Evolutionary conservation across 2,329 filamentous ascomycete genomes (phyloP).

Genomic region (Chaetomium globosum): DNA sequence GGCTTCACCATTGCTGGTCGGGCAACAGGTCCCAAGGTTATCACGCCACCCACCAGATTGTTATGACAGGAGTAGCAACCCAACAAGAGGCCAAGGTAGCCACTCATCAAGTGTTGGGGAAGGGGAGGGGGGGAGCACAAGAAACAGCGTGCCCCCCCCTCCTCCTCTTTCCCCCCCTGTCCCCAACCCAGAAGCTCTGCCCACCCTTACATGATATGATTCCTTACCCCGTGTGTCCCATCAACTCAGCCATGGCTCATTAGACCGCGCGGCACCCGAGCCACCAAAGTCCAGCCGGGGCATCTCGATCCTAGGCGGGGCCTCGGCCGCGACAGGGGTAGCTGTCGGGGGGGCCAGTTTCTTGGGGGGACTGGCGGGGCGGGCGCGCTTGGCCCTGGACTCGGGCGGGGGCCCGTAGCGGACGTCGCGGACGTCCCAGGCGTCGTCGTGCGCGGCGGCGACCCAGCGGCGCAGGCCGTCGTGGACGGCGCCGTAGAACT

Average conservation of each 20-base stretch:
- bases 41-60: not conserved
- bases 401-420: conserved; percentile 65
- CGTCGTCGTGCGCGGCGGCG: conserved; percentile 80
- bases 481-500: conserved; percentile 92
- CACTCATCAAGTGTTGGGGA: too few species aligned
- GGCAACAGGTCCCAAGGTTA: not conserved
- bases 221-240: too few species aligned
- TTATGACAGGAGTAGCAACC: not conserved
- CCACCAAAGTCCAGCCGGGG: conserved; percentile 26
- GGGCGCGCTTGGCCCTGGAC: not conserved
- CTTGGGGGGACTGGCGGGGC: conserved; percentile 45
- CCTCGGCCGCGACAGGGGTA: not conserved
- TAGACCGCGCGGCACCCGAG: conserved; percentile 5
- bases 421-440: conserved; percentile 81
- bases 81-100: not conserved
- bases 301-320: conserved; percentile 30
- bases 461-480: conserved; percentile 89
- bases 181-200: not conserved
- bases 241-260: conserved; percentile 27
- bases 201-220: not conserved
- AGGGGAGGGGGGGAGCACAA: too few species aligned
- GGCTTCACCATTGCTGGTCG: not conserved
- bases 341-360: conserved; percentile 24
- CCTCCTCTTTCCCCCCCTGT: not conserved
- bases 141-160: too few species aligned